phyloP scores from a whole-genome alignment of 345 rosid genomes.

The Aquilaria malaccensis region DNA sequence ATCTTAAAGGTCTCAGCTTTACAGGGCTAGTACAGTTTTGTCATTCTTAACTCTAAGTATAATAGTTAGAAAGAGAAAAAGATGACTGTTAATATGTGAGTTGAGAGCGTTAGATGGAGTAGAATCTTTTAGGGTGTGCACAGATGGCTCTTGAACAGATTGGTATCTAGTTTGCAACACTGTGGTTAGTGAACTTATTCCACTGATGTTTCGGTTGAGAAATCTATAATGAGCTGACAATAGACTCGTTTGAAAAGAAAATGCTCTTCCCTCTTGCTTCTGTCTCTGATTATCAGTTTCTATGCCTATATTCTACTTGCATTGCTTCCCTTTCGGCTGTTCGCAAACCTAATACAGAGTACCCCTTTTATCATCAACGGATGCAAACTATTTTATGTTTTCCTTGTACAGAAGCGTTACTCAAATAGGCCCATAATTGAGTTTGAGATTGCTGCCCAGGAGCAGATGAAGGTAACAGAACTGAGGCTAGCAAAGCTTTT shows the following conservation, averaged over 20 bases:
- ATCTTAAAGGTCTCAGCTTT: too few species aligned
- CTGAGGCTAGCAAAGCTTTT: conserved; percentile 76
- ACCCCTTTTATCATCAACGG: neutral
- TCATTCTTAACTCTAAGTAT: too few species aligned
- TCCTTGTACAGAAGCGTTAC: conserved; percentile 54
- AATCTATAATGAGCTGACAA: neutral
- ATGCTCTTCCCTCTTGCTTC: neutral
- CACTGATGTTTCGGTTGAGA: too few species aligned
- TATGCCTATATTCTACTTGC: neutral
- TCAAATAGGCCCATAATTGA: conserved; percentile 69
- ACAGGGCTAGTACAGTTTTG: too few species aligned
- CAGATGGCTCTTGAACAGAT: neutral
- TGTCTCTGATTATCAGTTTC: neutral
- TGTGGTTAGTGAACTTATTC: too few species aligned
- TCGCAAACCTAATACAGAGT: too few species aligned
- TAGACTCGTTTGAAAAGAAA: neutral
- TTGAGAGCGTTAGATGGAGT: neutral
- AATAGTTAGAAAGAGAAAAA: too few species aligned
- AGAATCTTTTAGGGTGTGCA: neutral
- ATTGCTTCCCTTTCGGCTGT: neutral
- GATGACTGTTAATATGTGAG: neutral
- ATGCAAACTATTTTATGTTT: conserved; percentile 4
- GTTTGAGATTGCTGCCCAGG: conserved; percentile 79
- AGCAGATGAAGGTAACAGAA: conserved; percentile 88
- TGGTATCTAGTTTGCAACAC: too few species aligned